Evolutionary conservation across 495 filamentous ascomycete species (phyloP).

Genomic region (Penicillium samsonianum): DNA sequence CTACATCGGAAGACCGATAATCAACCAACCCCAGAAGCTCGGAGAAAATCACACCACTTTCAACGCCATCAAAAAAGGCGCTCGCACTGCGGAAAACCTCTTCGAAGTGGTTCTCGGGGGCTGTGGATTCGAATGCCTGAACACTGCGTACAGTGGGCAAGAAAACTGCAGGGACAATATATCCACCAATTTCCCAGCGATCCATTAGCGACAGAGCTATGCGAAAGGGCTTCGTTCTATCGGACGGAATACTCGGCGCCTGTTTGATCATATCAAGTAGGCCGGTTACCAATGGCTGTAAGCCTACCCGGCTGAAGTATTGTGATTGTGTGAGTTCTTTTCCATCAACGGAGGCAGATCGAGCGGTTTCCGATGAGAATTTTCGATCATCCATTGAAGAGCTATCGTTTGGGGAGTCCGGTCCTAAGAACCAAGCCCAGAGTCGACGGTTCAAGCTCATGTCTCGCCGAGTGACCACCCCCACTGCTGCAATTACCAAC

Average conservation of each 20-base stretch:
- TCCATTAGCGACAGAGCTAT: constrained; percentile 97
- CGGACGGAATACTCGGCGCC: constrained; percentile 54
- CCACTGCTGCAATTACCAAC: constrained; percentile 76
- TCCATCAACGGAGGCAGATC: constrained; percentile 41
- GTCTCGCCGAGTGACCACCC: constrained; percentile 83
- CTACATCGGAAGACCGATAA: constrained; percentile 30
- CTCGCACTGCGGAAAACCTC: constrained; percentile 91
- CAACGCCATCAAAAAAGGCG: constrained; percentile 95
- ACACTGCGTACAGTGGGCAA: constrained; percentile 80
- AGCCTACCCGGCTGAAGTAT: constrained; percentile 81
- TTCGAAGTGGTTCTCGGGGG: constrained; percentile 63
- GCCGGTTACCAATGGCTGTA: constrained; percentile 70
- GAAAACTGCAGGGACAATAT: constrained; percentile 86
- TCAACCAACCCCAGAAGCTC: constrained; percentile 63
- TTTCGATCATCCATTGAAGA: constrained; percentile 48
- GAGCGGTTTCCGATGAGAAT: constrained; percentile 47
- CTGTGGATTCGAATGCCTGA: constrained; percentile 64
- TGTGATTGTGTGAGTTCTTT: constrained; percentile 51
- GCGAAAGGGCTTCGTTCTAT: constrained; percentile 83
- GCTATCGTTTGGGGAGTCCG: constrained; percentile 61
- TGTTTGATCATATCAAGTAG: constrained; percentile 73
- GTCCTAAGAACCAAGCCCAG: constrained; percentile 96
- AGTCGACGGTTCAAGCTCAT: constrained; percentile 94
- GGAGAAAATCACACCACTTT: constrained; percentile 89
- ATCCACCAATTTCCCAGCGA: constrained; percentile 90